Conservation (phyloP, 2,329 filamentous ascomycete species). For the Sporothrix pseudoabietina region DNA sequence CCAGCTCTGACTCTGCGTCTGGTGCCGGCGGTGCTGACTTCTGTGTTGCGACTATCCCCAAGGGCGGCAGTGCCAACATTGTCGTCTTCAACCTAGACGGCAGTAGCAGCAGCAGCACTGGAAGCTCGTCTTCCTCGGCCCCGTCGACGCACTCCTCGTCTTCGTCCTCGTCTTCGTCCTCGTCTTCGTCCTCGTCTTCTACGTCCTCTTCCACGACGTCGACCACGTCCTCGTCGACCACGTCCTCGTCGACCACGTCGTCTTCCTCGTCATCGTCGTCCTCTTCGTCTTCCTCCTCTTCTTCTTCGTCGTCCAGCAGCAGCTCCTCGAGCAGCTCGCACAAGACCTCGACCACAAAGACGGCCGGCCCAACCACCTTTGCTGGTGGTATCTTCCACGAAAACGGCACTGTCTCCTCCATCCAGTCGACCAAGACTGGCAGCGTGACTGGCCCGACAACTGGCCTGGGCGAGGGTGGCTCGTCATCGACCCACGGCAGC, state of each 20-base stretch:
- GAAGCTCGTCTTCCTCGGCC: constrained; percentile 32
- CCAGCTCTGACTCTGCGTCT: constrained; percentile 53
- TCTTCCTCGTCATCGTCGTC: constrained; percentile 33
- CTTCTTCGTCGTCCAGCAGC: constrained; percentile 28
- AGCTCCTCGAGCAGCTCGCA: constrained; percentile 31
- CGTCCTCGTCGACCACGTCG: constrained; percentile 39
- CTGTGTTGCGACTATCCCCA: constrained; percentile 74
- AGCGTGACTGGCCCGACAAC: constrained; percentile 13
- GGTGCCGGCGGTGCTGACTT: constrained; percentile 71
- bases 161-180: constrained; percentile 39
- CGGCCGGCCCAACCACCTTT: constrained; percentile 36
- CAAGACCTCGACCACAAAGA: constrained; percentile 17
- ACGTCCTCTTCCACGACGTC: constrained; percentile 29
- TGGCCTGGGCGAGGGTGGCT: background rate
- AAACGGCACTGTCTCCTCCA: constrained; percentile 42
- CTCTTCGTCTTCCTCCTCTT: constrained; percentile 30
- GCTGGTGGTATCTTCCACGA: constrained; percentile 58
- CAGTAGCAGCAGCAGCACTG: constrained; percentile 38
- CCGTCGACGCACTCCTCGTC: constrained; percentile 36
- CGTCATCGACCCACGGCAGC: constrained; percentile 34
- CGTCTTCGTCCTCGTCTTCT: constrained; percentile 37
- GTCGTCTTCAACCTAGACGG: constrained; percentile 59
- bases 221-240: constrained; percentile 34
- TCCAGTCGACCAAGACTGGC: constrained; percentile 25
- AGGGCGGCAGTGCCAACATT: constrained; percentile 67